A percentile compares a stretch with the other conserved stretches of the same genome.
Evolutionary conservation across 208 protist species (phyloP).

Genomic region (Porcisia deanei): DNA sequence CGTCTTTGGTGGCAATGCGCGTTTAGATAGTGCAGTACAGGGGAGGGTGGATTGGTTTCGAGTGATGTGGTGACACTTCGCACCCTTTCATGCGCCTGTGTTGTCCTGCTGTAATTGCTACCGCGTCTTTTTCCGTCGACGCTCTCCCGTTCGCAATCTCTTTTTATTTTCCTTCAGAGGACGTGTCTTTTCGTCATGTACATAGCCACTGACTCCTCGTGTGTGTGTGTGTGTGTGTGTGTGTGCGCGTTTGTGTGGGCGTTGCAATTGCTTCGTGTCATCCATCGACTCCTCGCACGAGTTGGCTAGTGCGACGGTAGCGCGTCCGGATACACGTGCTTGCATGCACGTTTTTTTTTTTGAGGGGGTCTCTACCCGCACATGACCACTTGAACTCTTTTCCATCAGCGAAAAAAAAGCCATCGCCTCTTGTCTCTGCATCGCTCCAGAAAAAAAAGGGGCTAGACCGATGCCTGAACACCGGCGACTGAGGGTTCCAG

Average conservation of each 20-base stretch:
- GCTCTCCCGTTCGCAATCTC: neutral
- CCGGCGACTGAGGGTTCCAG: neutral
- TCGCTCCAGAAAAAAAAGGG: neutral
- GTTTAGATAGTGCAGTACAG: neutral
- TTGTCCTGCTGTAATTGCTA: neutral
- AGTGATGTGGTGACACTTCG: too few species aligned
- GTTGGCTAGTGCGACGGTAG: neutral
- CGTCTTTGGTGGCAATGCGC: neutral
- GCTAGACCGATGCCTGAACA: neutral
- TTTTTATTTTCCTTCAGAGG: conserved; percentile 5
- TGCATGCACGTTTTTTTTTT: neutral
- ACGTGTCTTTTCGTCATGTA: neutral
- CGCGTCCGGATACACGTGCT: neutral
- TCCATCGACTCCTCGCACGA: neutral
- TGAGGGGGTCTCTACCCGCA: neutral
- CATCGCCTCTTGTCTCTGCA: neutral
- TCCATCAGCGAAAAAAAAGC: neutral
- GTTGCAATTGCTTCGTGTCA: neutral
- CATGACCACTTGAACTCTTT: neutral
- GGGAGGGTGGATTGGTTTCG: too few species aligned
- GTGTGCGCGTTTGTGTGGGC: neutral
- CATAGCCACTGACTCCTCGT: neutral
- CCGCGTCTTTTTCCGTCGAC: too few species aligned
- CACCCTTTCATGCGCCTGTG: neutral
- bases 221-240: neutral